Conservation (phyloP, 495 filamentous ascomycete species). For the Xanthoparmelia taractica region DNA sequence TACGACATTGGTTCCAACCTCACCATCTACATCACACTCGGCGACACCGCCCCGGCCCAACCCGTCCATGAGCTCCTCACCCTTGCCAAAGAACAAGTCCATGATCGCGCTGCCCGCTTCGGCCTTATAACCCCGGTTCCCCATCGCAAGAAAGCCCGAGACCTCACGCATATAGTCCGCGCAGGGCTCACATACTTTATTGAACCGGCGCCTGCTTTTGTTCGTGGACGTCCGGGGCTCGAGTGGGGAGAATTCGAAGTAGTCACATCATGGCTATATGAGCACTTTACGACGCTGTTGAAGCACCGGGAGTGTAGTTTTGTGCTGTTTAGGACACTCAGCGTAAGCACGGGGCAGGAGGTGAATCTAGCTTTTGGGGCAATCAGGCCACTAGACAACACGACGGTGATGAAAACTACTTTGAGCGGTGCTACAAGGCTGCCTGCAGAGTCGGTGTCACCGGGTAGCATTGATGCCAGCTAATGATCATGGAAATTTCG, state of each 20-base stretch:
- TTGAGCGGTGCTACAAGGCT: background rate
- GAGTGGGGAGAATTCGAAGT: background rate
- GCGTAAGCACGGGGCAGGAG: background rate
- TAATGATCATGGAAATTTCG: background rate
- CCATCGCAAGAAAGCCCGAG: background rate
- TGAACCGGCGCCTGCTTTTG: background rate
- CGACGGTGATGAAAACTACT: background rate
- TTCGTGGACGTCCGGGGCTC: background rate
- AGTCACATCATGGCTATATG: background rate
- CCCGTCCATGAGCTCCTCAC: background rate
- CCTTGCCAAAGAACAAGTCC: background rate
- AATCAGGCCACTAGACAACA: background rate
- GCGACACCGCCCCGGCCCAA: background rate
- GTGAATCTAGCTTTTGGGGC: background rate
- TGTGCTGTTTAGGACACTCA: background rate
- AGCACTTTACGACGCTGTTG: background rate
- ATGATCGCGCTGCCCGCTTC: background rate
- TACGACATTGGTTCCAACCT: constrained; percentile 1
- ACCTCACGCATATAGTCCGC: background rate
- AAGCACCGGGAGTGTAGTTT: background rate
- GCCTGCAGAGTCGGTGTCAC: background rate
- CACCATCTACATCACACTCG: background rate
- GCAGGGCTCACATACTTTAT: background rate
- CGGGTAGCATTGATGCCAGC: background rate
- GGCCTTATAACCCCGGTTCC: background rate